Evolutionary conservation across 768 basidiomycete genomes (phyloP), one percentile per base, ranked within the genome.

Genomic region (Boletus fagicola): DNA sequence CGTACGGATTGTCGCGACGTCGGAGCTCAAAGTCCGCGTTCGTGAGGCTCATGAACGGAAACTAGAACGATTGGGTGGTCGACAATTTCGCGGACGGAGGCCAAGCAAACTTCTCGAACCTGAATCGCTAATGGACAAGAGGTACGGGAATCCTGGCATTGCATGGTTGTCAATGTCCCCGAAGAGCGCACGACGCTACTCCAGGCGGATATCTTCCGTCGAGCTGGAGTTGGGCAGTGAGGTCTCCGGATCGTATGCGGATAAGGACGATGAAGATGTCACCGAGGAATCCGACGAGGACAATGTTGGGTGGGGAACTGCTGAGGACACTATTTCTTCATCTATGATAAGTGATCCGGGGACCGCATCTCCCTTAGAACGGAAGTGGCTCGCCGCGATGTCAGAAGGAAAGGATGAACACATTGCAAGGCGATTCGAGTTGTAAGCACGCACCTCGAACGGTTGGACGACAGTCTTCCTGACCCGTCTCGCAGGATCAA

Each of bases 321-420:
- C 76, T 5, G 81, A 81, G 51, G 79, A 82, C 61, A 74, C 78
- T 47, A 62, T 79, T 33, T 69, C 70, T 53, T 77, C 85, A 6
- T 82, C 87, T 4, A 84, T 96, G 72, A 92, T 96, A 45, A 78
- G 80, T 55, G 90, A 93, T 72, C 94, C 94, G 22, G 88, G 85
- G 1, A 79, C 86, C 43, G 94, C 94, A 18, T 92, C 87, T 18
- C 82, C 87, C 20, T 71, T 86, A 56, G 87, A 96, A 72, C 80
- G 88, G 47, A 80, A 83, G 52, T 96, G 94, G 93, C 75, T 97
- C 53, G 80, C 84, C n/a, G 88, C 86, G n/a, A 97, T 98, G 85
- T 88, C 87, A 3, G 86, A 90, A 31, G 87, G 86, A 1, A 92
- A 90, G 71, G 87, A 91, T 49, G 79, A 83, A 49, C 68, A 77